These are phyloP conservation scores for Psidium guajava DNA, from an alignment of 345 rosid genomes.

Conservation along the genomic window DNA sequence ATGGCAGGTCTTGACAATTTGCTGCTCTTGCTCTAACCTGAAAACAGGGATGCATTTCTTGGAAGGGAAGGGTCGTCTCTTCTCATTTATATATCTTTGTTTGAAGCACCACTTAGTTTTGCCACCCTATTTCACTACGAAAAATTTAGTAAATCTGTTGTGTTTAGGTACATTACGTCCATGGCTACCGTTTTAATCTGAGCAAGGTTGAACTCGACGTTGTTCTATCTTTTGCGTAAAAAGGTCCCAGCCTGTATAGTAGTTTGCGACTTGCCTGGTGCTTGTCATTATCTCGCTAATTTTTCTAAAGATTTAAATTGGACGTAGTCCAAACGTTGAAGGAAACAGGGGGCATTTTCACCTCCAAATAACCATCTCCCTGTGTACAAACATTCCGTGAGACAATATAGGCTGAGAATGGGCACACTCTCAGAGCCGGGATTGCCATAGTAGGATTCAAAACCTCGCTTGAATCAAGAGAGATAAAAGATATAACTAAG, in stretches of 20 bases:
- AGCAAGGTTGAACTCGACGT: background rate
- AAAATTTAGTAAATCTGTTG: background rate
- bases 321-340: no score
- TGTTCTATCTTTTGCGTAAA: background rate
- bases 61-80: background rate
- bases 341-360: no score
- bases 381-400: no score
- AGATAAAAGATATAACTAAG: no score
- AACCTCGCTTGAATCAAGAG: background rate
- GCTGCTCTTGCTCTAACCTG: background rate
- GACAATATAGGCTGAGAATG: no score
- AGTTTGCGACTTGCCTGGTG: background rate
- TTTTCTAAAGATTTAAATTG: no score
- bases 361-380: no score
- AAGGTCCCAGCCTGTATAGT: background rate
- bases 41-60: background rate
- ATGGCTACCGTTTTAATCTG: background rate
- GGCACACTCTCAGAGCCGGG: background rate
- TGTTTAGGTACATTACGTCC: background rate
- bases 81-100: background rate
- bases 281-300: no score
- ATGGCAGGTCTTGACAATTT: background rate
- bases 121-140: background rate
- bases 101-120: background rate
- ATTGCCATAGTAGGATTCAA: background rate